phyloP scores from a whole-genome alignment of 441 rosid genomes.

The Euphorbia corollata region DNA sequence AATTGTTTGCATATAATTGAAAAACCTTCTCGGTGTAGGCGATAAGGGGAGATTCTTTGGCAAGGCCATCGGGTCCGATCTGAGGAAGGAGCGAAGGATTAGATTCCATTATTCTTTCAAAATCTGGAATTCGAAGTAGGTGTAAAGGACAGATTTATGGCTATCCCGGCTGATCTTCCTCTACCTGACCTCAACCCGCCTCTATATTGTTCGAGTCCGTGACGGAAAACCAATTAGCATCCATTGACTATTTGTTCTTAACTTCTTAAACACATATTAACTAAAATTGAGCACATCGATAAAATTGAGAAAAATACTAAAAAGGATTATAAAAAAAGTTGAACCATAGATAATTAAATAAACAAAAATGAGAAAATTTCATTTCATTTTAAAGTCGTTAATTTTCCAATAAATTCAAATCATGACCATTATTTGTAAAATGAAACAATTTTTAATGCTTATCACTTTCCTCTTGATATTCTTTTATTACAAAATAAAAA shows the following conservation, averaged over 20 bases:
- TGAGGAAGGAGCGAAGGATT: slow-evolving; percentile 55
- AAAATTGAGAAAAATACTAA: too few relatives aligned
- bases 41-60: slow-evolving; percentile 72
- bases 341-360: too few relatives aligned
- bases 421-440: too few relatives aligned
- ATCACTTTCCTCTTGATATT: too few relatives aligned
- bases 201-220: background rate
- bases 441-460: too few relatives aligned
- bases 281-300: too few relatives aligned
- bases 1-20: background rate
- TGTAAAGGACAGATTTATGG: background rate
- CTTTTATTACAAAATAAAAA: too few relatives aligned
- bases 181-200: background rate
- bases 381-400: too few relatives aligned
- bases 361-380: too few relatives aligned
- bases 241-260: background rate
- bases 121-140: background rate
- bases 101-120: slow-evolving; percentile 24
- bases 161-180: background rate
- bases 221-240: background rate
- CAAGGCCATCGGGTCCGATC: slow-evolving; percentile 89
- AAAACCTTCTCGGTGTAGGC: slow-evolving; percentile 84
- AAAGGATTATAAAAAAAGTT: too few relatives aligned
- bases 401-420: too few relatives aligned
- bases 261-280: background rate